Base-by-base conservation (phyloP, 768 basidiomycete species). In the Russula virescens region DNA sequence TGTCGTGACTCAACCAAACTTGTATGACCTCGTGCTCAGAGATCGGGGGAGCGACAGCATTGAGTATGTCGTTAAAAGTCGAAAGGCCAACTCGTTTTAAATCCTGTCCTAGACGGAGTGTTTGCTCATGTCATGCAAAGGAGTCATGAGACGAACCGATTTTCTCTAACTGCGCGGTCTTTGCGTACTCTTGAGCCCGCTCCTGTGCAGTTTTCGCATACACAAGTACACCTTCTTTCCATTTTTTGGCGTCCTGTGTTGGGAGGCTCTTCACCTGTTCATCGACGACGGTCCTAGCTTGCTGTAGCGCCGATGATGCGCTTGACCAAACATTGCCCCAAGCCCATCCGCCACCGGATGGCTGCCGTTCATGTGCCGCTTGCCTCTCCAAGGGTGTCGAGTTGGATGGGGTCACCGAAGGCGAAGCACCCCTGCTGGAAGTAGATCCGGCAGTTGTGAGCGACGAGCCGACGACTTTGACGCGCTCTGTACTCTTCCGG, bases 11-110 rank as follows among this genome's bases (percentile, higher is more conserved):
- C 43, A 99, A 77, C 89, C 91, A 93, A 9, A 99, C 87, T 72
- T 97, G 86, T 66, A 99, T 94, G 18, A 98, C 93, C 75, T 99
- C 97, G 72, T 98, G 96, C 73, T 96, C 95, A 26, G 95, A 91
- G 69, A 98, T 98, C 14, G 97, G 97, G 46, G 97, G 97, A 0
- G 97, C 97, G 63, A 99, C 96, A 31, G 89, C 96, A 72, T 98
- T 96, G 55, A 99, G 78, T 60, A 99, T 87, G 61, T 96, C 94
- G 2, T 85, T 91, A 28, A 98, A 77, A 3, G 95, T 94, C 11
- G 91, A 93, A 42, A 95, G 76, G 31, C 94, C 92, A 28, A 90
- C 89, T 55, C 87, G 83, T 71, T 87, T 91, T 70, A 98, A 87
- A 71, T 97, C 95, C 71, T 94, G 83, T 55, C 91, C 94, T 97